Conservation (phyloP, 2,329 filamentous ascomycete genomes). For the Graphilbum sp. region DNA sequence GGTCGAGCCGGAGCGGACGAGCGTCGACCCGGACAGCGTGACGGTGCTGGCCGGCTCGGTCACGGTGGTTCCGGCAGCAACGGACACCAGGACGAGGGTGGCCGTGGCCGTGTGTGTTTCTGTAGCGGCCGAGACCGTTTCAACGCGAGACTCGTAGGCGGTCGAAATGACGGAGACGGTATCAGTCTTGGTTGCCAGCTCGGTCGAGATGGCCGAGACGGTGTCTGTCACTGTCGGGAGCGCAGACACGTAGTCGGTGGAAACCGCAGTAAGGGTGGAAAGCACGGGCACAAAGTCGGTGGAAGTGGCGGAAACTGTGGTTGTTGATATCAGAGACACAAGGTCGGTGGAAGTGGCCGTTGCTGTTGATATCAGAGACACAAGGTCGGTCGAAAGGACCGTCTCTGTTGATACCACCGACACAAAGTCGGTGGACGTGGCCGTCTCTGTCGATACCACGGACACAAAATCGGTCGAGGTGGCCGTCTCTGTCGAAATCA, state of each 20-base stretch:
- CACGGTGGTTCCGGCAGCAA: conserved; percentile 1
- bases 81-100: conserved; percentile 1
- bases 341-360: background rate
- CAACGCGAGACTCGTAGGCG: background rate
- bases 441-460: background rate
- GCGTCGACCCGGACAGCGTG: conserved; percentile 3
- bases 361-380: background rate
- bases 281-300: background rate
- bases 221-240: background rate
- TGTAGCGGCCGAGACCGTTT: too few relatives aligned
- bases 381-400: background rate
- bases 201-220: background rate
- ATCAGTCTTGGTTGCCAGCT: background rate
- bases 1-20: conserved; percentile 2
- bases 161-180: background rate
- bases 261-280: background rate
- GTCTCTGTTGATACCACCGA: background rate
- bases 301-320: background rate
- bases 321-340: background rate
- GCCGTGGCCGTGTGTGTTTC: background rate
- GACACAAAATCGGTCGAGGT: background rate
- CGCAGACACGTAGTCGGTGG: background rate
- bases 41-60: background rate
- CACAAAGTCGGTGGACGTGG: background rate
- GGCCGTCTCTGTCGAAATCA: background rate